Percentiles rank a stretch among this genome's conserved stretches.
Evolutionary conservation across 129 eudicot genomes (phyloP).

Genomic region (Chrysanthemum lavandulifolium): DNA sequence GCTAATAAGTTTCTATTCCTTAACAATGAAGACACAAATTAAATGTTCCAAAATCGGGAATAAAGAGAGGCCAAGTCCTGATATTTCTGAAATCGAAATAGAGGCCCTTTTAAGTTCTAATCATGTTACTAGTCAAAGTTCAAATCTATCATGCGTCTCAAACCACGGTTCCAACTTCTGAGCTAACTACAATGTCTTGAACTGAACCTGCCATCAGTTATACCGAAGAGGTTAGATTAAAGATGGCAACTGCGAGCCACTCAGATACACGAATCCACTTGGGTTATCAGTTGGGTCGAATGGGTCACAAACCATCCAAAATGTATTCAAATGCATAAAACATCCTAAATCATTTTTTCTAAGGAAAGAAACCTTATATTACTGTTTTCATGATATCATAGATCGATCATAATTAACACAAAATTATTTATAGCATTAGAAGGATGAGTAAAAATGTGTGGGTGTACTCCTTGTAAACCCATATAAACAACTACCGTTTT

Average conservation of each 20-base stretch:
- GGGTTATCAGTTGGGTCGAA: not conserved
- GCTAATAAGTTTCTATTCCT: too few species aligned
- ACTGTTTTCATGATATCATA: not conserved
- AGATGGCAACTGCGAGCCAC: not conserved
- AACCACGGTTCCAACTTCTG: too few species aligned
- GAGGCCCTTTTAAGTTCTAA: too few species aligned
- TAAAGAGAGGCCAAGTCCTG: too few species aligned
- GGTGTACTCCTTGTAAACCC: not conserved
- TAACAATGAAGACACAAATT: too few species aligned
- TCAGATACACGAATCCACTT: not conserved
- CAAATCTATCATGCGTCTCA: too few species aligned
- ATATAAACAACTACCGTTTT: not conserved
- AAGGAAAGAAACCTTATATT: not conserved
- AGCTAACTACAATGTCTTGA: slow-evolving; percentile 5
- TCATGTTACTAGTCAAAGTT: too few species aligned
- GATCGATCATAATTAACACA: not conserved
- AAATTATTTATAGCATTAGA: not conserved
- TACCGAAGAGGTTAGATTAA: not conserved
- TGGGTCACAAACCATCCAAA: not conserved
- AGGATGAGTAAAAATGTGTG: not conserved
- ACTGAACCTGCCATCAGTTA: slow-evolving; percentile 20
- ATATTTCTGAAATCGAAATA: too few species aligned
- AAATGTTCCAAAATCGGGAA: too few species aligned
- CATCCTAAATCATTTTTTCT: not conserved
- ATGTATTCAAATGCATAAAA: not conserved